phyloP scores from a whole-genome alignment of 352 stramenopile species.

The Pseudoperonospora humuli region DNA sequence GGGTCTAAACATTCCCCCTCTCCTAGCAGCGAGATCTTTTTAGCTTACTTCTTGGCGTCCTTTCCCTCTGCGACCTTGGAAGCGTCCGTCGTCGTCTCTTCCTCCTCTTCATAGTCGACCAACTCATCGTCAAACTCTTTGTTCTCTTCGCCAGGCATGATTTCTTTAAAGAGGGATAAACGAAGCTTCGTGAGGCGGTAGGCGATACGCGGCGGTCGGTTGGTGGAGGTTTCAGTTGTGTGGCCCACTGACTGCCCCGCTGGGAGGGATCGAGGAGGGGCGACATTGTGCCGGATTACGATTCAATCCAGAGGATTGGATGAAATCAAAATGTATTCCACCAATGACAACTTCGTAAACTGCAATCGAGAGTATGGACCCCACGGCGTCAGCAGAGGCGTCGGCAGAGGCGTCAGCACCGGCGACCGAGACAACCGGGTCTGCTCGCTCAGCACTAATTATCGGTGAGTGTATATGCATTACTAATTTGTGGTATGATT shows the following conservation, averaged over 20 bases:
- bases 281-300: conserved; percentile 14
- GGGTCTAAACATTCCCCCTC: conserved; percentile 9
- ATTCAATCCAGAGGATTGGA: too few species aligned
- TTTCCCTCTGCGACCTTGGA: conserved; percentile 75
- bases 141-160: conserved; percentile 77
- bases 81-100: conserved; percentile 70
- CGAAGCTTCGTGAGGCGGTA: too few species aligned
- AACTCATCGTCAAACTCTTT: conserved; percentile 87
- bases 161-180: conserved; percentile 18
- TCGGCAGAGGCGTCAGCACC: conserved; percentile 11
- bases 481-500: too few species aligned
- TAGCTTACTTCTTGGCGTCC: conserved; percentile 83
- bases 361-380: neutral
- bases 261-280: conserved; percentile 11
- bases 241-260: conserved; percentile 16
- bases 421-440: conserved; percentile 4
- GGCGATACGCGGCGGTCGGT: conserved; percentile 14
- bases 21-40: conserved; percentile 39
- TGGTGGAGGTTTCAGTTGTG: conserved; percentile 32
- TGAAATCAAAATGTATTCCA: conserved; percentile 5
- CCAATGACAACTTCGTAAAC: conserved; percentile 1
- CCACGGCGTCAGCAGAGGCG: conserved; percentile 1
- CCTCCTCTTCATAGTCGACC: conserved; percentile 86
- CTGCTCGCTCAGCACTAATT: conserved; percentile 44
- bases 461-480: conserved; percentile 36